These are phyloP conservation scores for Xylariomycetidae sp. DNA, from an alignment of 2,329 filamentous ascomycete species.

Conservation along the genomic window DNA sequence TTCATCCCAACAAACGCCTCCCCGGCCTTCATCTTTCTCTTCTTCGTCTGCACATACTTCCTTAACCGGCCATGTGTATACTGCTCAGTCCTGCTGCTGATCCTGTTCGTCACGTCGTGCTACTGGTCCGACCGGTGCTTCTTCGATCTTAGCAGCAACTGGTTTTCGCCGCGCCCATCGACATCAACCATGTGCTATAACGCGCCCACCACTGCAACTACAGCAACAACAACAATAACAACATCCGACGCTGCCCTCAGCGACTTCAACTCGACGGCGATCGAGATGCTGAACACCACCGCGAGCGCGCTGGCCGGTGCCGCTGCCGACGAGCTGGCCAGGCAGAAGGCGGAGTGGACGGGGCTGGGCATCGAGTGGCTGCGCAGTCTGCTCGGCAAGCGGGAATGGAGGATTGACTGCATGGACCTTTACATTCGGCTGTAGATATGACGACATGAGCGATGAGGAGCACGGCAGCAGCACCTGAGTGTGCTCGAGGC, in stretches of 20 bases:
- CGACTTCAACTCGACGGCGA: conserved; percentile 44
- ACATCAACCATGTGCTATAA: conserved; percentile 56
- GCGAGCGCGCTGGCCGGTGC: conserved; percentile 62
- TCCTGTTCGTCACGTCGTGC: conserved; percentile 88
- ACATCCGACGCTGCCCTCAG: conserved; percentile 25
- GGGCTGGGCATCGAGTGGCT: conserved; percentile 83
- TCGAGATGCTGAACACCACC: conserved; percentile 63
- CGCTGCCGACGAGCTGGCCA: conserved; percentile 58
- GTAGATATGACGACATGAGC: conserved; percentile 32
- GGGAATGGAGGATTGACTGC: conserved; percentile 88
- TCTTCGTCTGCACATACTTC: conserved; percentile 91
- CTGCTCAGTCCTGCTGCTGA: conserved; percentile 91
- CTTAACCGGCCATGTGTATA: conserved; percentile 96
- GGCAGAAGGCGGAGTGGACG: conserved; percentile 61
- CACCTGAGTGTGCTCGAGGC: too few relatives aligned
- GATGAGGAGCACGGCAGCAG: not conserved
- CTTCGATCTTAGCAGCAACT: conserved; percentile 87
- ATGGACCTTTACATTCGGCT: conserved; percentile 82
- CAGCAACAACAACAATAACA: conserved; percentile 25
- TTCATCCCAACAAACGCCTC: conserved; percentile 85
- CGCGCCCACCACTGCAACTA: conserved; percentile 27
- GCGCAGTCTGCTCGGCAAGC: conserved; percentile 71
- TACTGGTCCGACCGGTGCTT: conserved; percentile 88
- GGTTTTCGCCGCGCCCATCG: conserved; percentile 77
- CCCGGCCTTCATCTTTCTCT: conserved; percentile 79